Evolutionary conservation across 2,329 filamentous ascomycete species (phyloP).

Genomic region (Exophiala viscosa): DNA sequence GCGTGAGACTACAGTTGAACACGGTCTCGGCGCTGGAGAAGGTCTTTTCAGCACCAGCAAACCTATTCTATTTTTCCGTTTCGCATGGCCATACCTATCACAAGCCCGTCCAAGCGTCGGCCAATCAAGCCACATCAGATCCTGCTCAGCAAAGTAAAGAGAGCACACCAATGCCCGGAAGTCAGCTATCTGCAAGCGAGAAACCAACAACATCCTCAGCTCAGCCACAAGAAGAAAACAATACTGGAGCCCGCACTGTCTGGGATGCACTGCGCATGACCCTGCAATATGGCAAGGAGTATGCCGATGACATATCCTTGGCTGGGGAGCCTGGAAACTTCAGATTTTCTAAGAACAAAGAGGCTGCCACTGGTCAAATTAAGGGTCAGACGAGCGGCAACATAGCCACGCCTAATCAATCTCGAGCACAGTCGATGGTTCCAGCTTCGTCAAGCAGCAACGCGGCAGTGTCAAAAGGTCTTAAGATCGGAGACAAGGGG

Average conservation of each 20-base stretch:
- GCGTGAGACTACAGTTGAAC: slow-evolving; percentile 43
- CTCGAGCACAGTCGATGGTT: slow-evolving; percentile 17
- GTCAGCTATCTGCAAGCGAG: slow-evolving; percentile 14
- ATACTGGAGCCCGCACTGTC: slow-evolving; percentile 37
- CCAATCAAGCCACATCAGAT: slow-evolving; percentile 29
- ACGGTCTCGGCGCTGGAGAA: slow-evolving; percentile 55
- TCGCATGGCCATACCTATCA: slow-evolving; percentile 59
- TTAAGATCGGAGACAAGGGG: slow-evolving; percentile 5
- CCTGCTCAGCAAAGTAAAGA: slow-evolving; percentile 47
- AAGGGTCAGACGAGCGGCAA: slow-evolving; percentile 5
- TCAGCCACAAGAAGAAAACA: slow-evolving; percentile 21
- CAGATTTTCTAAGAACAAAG: slow-evolving; percentile 47
- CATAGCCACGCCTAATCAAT: slow-evolving; percentile 12
- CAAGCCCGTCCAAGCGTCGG: slow-evolving; percentile 38
- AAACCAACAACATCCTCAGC: slow-evolving; percentile 4
- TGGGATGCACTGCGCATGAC: slow-evolving; percentile 50
- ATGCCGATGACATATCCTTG: slow-evolving; percentile 61
- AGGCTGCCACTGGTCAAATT: slow-evolving; percentile 20
- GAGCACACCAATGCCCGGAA: slow-evolving; percentile 44
- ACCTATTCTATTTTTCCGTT: slow-evolving; percentile 56
- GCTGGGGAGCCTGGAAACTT: slow-evolving; percentile 62
- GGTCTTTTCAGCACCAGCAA: slow-evolving; percentile 51
- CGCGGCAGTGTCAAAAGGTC: not conserved
- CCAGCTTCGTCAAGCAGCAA: slow-evolving; percentile 1
- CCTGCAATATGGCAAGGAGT: slow-evolving; percentile 56